Conservation (phyloP, 2,329 filamentous ascomycete genomes). For the Colletotrichum sp. region DNA sequence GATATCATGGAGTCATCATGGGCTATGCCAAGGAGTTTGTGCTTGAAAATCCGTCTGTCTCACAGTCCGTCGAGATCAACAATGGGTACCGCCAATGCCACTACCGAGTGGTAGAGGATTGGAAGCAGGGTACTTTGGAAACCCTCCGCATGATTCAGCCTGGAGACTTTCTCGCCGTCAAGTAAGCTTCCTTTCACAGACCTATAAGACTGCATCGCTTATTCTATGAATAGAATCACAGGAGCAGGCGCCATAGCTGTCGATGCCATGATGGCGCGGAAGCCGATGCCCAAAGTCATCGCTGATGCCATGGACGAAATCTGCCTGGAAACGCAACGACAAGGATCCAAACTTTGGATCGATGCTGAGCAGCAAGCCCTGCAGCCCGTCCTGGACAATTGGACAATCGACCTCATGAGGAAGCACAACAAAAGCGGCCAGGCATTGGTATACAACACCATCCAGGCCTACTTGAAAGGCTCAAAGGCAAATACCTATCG, state of each 20-base stretch:
- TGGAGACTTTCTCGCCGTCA: constrained; percentile 70
- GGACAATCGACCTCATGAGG: constrained; percentile 77
- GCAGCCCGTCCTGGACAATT: constrained; percentile 80
- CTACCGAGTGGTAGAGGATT: constrained; percentile 66
- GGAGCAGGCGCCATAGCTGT: constrained; percentile 80
- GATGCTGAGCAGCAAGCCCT: constrained; percentile 85
- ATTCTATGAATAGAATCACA: constrained; percentile 62
- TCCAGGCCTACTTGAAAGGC: constrained; percentile 77
- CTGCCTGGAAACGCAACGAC: constrained; percentile 72
- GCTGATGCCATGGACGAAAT: constrained; percentile 74
- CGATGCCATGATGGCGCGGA: constrained; percentile 66
- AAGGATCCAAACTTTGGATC: constrained; percentile 77
- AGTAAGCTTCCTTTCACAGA: constrained; percentile 40
- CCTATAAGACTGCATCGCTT: neutral
- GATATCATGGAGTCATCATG: constrained; percentile 84
- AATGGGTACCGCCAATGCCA: constrained; percentile 31
- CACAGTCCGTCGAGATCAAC: constrained; percentile 51
- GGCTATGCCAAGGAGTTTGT: constrained; percentile 86
- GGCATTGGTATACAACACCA: constrained; percentile 80
- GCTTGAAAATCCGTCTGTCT: constrained; percentile 49
- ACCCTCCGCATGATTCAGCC: constrained; percentile 73
- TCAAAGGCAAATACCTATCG: constrained; percentile 59
- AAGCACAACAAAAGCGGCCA: constrained; percentile 71
- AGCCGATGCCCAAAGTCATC: constrained; percentile 68
- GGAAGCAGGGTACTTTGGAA: constrained; percentile 76